Base-by-base conservation (phyloP, 2,329 filamentous ascomycete genomes). In the Fusarium pseudograminearum region DNA sequence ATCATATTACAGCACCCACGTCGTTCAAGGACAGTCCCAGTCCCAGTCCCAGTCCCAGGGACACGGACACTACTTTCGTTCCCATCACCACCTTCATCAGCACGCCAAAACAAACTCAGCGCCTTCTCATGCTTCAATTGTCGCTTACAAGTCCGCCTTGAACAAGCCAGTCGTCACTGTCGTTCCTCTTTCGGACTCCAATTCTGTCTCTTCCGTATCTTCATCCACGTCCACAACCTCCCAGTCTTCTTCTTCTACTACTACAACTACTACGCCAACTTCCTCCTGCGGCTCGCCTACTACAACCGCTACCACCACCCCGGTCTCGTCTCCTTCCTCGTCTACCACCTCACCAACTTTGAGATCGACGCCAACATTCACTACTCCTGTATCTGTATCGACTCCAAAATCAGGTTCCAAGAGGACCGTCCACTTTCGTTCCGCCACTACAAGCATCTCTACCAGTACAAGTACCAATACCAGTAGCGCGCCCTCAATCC, bases 401-500 rank as follows among this genome's bases (percentile, higher is more conserved):
- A 59, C 54, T 34, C 53, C 55, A 50, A 67, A 55, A 36, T 14
- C 57, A 28, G 22, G 51, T 56, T 67, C 54, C 11, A 62, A 64
- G 47, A 72, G 65, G 59, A 65, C 64, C 45, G 69, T 59, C 55
- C 68, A 65, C 61, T 67, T 70, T 48, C 65, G 54, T 30, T 56
- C 55, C 41, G 56, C 52, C 57, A 54, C 48, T 41, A 58, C 56
- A 58, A 61, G 51, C 59, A 73, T 51, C 53, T 55, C 55, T 62
- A 62, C 28, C 60, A 54, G 54, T 53, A 60, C 53, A 56, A 51
- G 59, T 61, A 67, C 30, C 68, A 69, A 65, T 65, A 67, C 30
- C 68, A 69, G 58, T 61, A 93, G 46, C 70, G 60, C 69, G 59
- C 51, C 61, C 31, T 51, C 54, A 48, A 62, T 73, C 36, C 69